Percentiles rank a stretch among this genome's conserved stretches.
Conservation (phyloP, 1,139 yeast genomes). For the Lodderomyces elongisporus region DNA sequence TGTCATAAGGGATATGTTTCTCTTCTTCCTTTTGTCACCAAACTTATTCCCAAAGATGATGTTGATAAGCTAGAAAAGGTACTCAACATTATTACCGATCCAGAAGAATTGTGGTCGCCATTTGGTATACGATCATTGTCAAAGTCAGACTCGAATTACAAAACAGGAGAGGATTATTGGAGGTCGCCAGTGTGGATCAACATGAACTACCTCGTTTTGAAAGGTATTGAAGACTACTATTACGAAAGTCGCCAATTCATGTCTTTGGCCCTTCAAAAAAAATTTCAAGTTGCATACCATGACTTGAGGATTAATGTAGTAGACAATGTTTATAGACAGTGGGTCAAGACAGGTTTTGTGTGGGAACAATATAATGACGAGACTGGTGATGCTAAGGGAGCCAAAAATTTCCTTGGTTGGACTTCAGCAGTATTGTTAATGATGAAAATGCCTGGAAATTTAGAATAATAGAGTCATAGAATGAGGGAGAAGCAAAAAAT, state of each 20-base stretch:
- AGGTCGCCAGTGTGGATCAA: constrained; percentile 92
- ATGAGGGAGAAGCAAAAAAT: constrained; percentile 10
- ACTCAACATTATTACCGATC: constrained; percentile 58
- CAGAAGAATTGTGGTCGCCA: constrained; percentile 70
- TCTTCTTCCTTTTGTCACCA: constrained; percentile 77
- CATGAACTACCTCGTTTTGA: constrained; percentile 78
- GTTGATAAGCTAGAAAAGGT: constrained; percentile 47
- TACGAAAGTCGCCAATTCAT: constrained; percentile 16
- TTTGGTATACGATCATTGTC: constrained; percentile 84
- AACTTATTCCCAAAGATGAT: constrained; percentile 51
- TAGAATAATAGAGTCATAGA: neutral
- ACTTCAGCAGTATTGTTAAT: constrained; percentile 75
- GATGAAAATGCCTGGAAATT: constrained; percentile 67
- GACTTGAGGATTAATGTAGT: constrained; percentile 64
- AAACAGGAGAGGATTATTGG: constrained; percentile 91
- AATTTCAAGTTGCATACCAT: constrained; percentile 39
- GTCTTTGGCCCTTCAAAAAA: constrained; percentile 32
- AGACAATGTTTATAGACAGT: constrained; percentile 58
- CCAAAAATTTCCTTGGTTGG: constrained; percentile 93
- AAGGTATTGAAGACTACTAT: constrained; percentile 57
- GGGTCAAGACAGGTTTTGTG: constrained; percentile 73
- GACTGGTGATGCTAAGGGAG: constrained; percentile 75
- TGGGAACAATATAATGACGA: constrained; percentile 88
- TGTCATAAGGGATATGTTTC: constrained; percentile 91
- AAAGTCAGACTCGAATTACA: constrained; percentile 58